A percentile compares a stretch with the other conserved stretches of the same genome.
These are phyloP conservation scores for Elsinoe fawcettii DNA, from an alignment of 2,329 filamentous ascomycete genomes.

Conservation along the genomic window DNA sequence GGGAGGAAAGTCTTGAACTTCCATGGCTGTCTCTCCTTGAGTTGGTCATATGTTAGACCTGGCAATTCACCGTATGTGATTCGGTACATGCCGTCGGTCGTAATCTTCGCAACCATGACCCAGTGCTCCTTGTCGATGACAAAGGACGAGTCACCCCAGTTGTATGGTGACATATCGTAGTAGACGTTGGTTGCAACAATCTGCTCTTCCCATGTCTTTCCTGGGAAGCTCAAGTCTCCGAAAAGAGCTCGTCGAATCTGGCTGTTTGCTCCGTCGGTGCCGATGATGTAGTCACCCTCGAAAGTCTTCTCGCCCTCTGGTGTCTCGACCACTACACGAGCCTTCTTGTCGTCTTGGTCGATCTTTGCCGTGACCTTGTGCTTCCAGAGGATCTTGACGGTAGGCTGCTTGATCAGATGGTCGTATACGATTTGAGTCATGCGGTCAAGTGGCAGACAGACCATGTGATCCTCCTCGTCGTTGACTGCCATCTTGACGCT, in stretches of 20 bases:
- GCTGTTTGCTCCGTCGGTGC: constrained; percentile 20
- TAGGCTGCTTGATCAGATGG: constrained; percentile 18
- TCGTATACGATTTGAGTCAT: constrained; percentile 20
- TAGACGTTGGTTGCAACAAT: constrained; percentile 33
- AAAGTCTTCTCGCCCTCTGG: constrained; percentile 18
- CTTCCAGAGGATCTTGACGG: constrained; percentile 17
- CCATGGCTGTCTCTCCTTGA: constrained; percentile 20
- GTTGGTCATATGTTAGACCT: constrained; percentile 22
- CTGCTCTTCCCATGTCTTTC: constrained; percentile 23
- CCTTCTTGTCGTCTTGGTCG: constrained; percentile 22
- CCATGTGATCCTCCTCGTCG: constrained; percentile 15
- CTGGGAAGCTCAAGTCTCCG: constrained; percentile 20
- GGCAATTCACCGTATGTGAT: constrained; percentile 34
- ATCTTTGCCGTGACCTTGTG: constrained; percentile 19
- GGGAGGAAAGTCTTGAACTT: constrained; percentile 22
- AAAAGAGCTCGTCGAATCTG: constrained; percentile 20
- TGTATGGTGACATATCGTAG: constrained; percentile 11
- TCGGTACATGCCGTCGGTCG: constrained; percentile 32
- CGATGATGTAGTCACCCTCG: constrained; percentile 19
- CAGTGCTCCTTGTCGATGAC: constrained; percentile 26
- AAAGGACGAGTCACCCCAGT: constrained; percentile 15
- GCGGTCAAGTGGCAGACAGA: constrained; percentile 20
- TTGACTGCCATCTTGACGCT: constrained; percentile 15
- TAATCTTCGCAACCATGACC: constrained; percentile 22
- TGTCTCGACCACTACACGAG: constrained; percentile 20